A percentile compares a stretch with the other conserved stretches of the same genome.
Conservation (phyloP, 2,329 filamentous ascomycete genomes). For the Fusarium sarcochroum region DNA sequence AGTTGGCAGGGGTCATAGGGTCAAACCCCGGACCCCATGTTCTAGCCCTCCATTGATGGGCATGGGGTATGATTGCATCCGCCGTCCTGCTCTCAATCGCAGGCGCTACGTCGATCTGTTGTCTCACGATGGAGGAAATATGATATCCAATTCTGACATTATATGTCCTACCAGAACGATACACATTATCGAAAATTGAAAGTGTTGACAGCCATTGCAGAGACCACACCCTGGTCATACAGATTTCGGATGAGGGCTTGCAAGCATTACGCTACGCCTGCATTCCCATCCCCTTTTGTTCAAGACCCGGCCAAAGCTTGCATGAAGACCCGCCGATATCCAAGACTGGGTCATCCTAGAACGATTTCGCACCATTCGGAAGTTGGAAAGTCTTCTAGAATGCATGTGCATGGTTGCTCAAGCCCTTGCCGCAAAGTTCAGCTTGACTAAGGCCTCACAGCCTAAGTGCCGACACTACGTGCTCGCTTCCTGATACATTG, state of each 20-base stretch:
- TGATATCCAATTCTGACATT: background rate
- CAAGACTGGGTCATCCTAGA: constrained; percentile 31
- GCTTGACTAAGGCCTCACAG: constrained; percentile 30
- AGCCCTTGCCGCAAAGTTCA: constrained; percentile 32
- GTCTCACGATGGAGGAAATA: constrained; percentile 10
- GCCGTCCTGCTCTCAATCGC: constrained; percentile 8
- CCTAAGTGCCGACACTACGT: constrained; percentile 26
- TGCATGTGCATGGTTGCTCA: constrained; percentile 19
- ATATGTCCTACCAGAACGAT: background rate
- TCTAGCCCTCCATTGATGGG: constrained; percentile 24
- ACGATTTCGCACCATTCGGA: constrained; percentile 23
- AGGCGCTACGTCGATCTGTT: constrained; percentile 22
- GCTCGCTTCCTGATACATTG: constrained; percentile 3
- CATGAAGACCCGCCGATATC: constrained; percentile 22
- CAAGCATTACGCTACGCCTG: constrained; percentile 39
- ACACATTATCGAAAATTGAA: background rate
- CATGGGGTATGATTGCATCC: constrained; percentile 33
- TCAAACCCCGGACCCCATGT: constrained; percentile 31
- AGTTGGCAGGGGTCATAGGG: constrained; percentile 26
- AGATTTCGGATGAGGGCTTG: constrained; percentile 20
- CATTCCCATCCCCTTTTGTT: constrained; percentile 30
- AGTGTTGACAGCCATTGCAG: constrained; percentile 3
- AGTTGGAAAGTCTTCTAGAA: constrained; percentile 34
- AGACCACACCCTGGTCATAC: constrained; percentile 12
- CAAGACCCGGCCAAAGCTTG: constrained; percentile 33